Base-by-base conservation (phyloP, 345 rosid species). In the Balakata baccata region DNA sequence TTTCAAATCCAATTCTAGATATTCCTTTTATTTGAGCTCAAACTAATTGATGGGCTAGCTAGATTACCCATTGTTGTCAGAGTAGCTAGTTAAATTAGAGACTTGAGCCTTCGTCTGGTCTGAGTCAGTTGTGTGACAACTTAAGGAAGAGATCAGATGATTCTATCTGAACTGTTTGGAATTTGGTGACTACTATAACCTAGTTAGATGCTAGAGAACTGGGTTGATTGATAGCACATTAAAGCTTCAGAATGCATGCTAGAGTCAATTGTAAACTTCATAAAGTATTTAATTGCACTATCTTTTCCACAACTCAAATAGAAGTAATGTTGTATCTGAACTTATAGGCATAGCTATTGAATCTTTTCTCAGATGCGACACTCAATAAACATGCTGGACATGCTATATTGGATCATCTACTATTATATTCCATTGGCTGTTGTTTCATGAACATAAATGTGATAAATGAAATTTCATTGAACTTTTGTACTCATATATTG, bases 41-140 rank as follows among this genome's bases (percentile, higher is more conserved):
- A 41, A 52, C 14, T 41, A 52, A 63, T 53, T 38, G 50, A 64
- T 61, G 25, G 50, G 65, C 66, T 73, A 61, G 77, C 70, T 77
- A 56, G 75, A 68, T 68, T 75, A 65, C 61, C 47, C 47, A 16
- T 43, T 76, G 53, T 68, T 34, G 54, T 66, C 52, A 45, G 70
- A 66, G 64, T 23, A 68, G 72, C 60, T 64, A 54, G 78, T 73
- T n/a, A 57, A 75, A 66, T 68, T 16, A 63, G 52, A 74, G 71
- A 77, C 52, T 69, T 73, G 47, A 66, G 64, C 77, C 73, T 56
- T 54, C 69, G 74, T 77, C 68, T 64, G n/a, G 63, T 69, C 75
- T 65, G 52, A 17, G 4, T 66, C 56, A 70, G 59, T 76, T 49
- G 22, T 60, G 52, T 74, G 76, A 71, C 72, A 62, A 39, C 51